phyloP scores from a whole-genome alignment of 805 yeast genomes.

The Lachancea nothofagi region DNA sequence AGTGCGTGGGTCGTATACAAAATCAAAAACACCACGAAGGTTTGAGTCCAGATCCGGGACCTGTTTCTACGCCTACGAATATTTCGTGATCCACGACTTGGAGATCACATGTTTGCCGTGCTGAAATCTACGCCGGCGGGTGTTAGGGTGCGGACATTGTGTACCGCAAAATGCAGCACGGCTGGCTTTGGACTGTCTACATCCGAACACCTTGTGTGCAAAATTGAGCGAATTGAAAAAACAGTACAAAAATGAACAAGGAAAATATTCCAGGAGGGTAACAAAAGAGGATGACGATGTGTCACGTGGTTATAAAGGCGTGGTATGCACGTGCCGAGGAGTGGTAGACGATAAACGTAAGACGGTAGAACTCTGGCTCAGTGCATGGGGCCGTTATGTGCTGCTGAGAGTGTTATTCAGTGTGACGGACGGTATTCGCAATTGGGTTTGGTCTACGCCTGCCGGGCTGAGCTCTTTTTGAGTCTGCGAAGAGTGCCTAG shows the following conservation, averaged over 20 bases:
- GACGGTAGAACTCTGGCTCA: too few species aligned
- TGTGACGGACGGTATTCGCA: too few species aligned
- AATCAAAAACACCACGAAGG: background rate
- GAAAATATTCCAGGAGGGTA: too few species aligned
- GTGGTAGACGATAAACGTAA: too few species aligned
- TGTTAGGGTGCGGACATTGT: conserved; percentile 19
- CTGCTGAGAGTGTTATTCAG: too few species aligned
- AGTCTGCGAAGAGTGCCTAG: too few species aligned
- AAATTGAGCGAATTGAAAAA: background rate
- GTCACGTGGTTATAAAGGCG: too few species aligned
- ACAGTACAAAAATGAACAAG: background rate
- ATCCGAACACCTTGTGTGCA: conserved; percentile 10
- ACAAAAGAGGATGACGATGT: too few species aligned
- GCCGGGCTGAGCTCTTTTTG: too few species aligned
- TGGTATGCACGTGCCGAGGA: too few species aligned
- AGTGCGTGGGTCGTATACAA: conserved; percentile 4
- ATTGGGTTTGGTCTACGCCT: too few species aligned
- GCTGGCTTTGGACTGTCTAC: conserved; percentile 10
- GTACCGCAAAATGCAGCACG: conserved; percentile 20
- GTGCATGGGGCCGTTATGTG: too few species aligned
- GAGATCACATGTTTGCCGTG: conserved; percentile 13
- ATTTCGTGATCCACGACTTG: background rate
- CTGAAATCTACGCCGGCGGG: conserved; percentile 22
- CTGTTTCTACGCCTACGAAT: background rate
- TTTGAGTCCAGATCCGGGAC: conserved; percentile 1